A percentile compares a stretch with the other conserved stretches of the same genome.
phyloP scores from a whole-genome alignment of 495 filamentous ascomycete genomes.

The Penicillium dipodomyicola region DNA sequence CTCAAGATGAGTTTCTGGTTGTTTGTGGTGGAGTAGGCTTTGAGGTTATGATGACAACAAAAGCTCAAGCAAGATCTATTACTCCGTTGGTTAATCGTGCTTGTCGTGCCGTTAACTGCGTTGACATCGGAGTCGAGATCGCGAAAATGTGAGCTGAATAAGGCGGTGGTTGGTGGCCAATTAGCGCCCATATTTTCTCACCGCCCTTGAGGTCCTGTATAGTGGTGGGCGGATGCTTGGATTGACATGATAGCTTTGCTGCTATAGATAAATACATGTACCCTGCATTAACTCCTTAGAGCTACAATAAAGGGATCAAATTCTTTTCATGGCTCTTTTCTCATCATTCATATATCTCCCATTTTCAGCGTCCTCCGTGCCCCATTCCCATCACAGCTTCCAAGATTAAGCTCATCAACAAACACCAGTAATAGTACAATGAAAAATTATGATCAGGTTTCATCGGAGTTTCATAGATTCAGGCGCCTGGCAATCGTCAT shows the following conservation, averaged over 20 bases:
- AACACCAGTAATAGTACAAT: slow-evolving; percentile 18
- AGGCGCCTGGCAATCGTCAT: background rate
- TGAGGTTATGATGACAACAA: slow-evolving; percentile 3
- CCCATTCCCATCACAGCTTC: slow-evolving; percentile 3
- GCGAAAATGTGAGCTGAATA: slow-evolving; percentile 41
- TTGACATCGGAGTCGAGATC: slow-evolving; percentile 20
- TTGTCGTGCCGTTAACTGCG: slow-evolving; percentile 20
- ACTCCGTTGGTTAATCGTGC: slow-evolving; percentile 14
- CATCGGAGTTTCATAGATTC: slow-evolving; percentile 1
- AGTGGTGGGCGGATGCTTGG: background rate
- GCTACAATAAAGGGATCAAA: background rate
- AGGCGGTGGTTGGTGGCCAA: slow-evolving; percentile 12
- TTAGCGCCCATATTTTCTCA: background rate
- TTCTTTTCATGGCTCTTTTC: background rate
- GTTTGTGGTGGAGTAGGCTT: background rate
- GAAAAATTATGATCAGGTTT: background rate
- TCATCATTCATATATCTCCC: background rate
- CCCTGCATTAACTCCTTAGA: background rate
- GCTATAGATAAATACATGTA: background rate
- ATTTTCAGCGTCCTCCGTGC: background rate
- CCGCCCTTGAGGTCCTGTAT: background rate
- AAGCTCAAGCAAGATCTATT: slow-evolving; percentile 13
- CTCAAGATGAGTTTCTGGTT: slow-evolving; percentile 4
- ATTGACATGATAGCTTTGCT: background rate
- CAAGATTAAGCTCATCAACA: slow-evolving; percentile 1